These are phyloP conservation scores for Calophaca sinica DNA, from an alignment of 306 rosid species.

Conservation along the genomic window DNA sequence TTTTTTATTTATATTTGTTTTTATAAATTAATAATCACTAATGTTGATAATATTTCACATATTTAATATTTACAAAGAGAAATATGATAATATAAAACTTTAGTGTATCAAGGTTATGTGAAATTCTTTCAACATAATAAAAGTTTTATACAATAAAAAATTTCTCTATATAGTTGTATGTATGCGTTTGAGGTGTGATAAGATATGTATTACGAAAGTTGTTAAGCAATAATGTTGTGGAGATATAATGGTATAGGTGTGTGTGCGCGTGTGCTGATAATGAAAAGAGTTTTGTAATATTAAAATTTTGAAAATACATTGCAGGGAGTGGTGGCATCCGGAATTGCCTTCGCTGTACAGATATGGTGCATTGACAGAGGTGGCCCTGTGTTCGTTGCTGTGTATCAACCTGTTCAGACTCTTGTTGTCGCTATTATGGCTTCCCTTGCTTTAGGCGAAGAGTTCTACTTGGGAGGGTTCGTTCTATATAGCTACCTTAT, in stretches of 20 bases:
- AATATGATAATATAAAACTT: no score
- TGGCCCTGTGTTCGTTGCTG: conserved; percentile 98
- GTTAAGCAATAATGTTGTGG: conserved; percentile 47
- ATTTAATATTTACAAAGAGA: no score
- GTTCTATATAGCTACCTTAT: not conserved
- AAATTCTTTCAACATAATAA: not conserved
- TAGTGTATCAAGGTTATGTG: no score
- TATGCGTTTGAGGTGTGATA: conserved; percentile 45
- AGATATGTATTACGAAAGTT: conserved; percentile 43
- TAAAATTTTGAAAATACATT: conserved; percentile 3
- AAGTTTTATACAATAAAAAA: not conserved
- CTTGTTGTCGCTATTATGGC: conserved; percentile 97
- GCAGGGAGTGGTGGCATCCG: conserved; percentile 99
- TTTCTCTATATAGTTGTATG: conserved; percentile 11
- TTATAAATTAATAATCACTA: no score
- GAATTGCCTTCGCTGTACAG: conserved; percentile 98
- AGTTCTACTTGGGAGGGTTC: conserved; percentile 95
- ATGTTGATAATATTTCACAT: not conserved
- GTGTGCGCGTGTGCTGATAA: conserved; percentile 2
- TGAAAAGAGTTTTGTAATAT: not conserved
- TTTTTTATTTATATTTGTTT: no score
- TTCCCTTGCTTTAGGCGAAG: conserved; percentile 90
- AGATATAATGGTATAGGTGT: conserved; percentile 27
- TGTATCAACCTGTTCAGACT: conserved; percentile 99
- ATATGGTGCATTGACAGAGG: conserved; percentile 99